Base-by-base conservation (phyloP, 106 monocot genomes). In the Posidonia australis region DNA sequence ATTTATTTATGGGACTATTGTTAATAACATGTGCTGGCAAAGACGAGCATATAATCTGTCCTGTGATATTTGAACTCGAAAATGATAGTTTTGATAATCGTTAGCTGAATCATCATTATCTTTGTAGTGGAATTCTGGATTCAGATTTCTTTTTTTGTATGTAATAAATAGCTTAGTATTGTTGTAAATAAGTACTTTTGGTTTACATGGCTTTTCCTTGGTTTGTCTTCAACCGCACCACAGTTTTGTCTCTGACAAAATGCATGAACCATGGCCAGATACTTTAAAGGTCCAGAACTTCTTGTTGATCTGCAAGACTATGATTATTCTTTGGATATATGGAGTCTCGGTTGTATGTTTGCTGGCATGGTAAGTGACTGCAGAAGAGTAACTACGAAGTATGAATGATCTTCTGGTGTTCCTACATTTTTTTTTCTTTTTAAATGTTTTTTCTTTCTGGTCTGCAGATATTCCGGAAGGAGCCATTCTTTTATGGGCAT, bases 321-420 rank as follows among this genome's bases (percentile, higher is more conserved):
- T 77, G 92, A 93, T 76, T 93, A 93, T 77, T 88, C 88, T 44
- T 77, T 93, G 54, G 88, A 88, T 68, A 66, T 88, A 74, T 93
- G 88, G 92, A 93, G 92, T 69, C 85, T 93, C 64, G 92, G 92
- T 30, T 93, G 92, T 67, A 93, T 93, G 88, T 93, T 93, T 74
- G 92, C 92, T 63, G 85, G 83, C 26, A 88, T 88, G 88, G 92
- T 92, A 73, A 71, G 76, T 51, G 19, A 27, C 54, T 36, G 36
- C 36, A 4, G 7, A 36, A 36, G 5, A 18, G 24, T 14, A 19
- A 49, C 9, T 31, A 5, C 32, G 5, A 16, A 11, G 1, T 24
- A 31, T 16, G 10, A 28, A 20, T 54, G 9, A 29, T 46, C 16
- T 32, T 46, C 29, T 41, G 9, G 1, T 13, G 13, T 22, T 22